Conservation (phyloP, 148 eudicot species). For the Polygonum maritimum region DNA sequence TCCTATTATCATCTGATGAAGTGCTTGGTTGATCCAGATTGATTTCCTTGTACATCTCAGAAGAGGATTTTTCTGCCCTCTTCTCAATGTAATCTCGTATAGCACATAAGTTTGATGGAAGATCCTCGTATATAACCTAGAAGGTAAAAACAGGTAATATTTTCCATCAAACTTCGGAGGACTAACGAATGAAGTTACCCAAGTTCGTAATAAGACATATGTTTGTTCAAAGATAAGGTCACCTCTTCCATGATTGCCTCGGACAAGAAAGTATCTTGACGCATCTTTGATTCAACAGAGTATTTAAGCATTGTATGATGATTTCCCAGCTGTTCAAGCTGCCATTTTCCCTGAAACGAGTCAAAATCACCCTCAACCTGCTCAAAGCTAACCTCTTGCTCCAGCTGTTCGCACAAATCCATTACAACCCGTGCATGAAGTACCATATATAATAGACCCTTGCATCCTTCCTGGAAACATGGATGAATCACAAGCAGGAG, state of each 20-base stretch:
- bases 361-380: constrained; percentile 98
- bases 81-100: constrained; percentile 78
- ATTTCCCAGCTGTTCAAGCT: constrained; percentile 84
- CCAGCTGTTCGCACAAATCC: constrained; percentile 78
- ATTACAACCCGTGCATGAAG: constrained; percentile 91
- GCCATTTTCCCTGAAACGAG: constrained; percentile 87
- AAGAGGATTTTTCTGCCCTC: constrained; percentile 26
- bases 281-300: constrained; percentile 94
- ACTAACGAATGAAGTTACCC: background rate
- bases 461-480: constrained; percentile 88
- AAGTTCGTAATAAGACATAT: too few species aligned
- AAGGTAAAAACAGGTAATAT: background rate
- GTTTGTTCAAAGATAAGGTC: background rate
- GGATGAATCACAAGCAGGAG: background rate
- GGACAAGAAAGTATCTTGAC: constrained; percentile 66
- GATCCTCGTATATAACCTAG: constrained; percentile 94
- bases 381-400: constrained; percentile 78
- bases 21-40: constrained; percentile 21
- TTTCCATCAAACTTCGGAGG: background rate
- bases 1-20: constrained; percentile 13
- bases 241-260: constrained; percentile 98
- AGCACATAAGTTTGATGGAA: constrained; percentile 92
- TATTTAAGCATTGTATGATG: constrained; percentile 88
- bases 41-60: constrained; percentile 16
- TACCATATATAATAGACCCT: constrained; percentile 92